Evolutionary conservation across 352 stramenopile species (phyloP), one percentile per base, ranked within the genome.

Genomic region (Phytophthora nicotianae): DNA sequence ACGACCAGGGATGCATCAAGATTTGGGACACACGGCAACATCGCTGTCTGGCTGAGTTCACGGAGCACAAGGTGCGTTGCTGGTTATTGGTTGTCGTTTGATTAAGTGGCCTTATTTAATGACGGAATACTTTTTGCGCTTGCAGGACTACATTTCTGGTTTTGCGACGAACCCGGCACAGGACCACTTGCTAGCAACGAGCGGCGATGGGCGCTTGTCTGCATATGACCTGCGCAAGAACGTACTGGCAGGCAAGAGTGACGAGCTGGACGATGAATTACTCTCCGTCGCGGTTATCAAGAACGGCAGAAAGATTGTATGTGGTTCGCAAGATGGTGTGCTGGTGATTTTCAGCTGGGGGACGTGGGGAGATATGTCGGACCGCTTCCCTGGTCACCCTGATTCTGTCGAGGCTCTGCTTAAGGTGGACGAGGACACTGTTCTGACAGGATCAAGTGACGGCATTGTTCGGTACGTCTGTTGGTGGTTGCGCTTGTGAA

Each of bases 341-440:
- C 78, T 99, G 1, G 83, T 97, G 40, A 87, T 99, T 55, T 99
- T 97, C 62, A 97, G 83, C 58, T 99, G 93, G 89, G 93, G 90
- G 21, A 95, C 79, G 14, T 99, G 96, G 96, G 94, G 93, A 51
- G 96, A 99, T 66, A 97, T 98, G 70, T 97, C 87, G 40, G 96
- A 99, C 77, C 88, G 96, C 5, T 98, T 98, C 62, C 91, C 93
- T 1, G 95, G 88, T 5, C 96, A 99, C 75, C 96, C 97, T 2
- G 81, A 97, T 29, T 98, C 88, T 21, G 90, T 99, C 26, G 96
- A 99, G 58, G 81, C 93, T 1, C 64, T 99, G 9, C 72, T 98
- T 1, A 98, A 98, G 70, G 83, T 99, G 47, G 96, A 99, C 61
- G 96, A 99, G 74, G 95, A 98, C 71, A 99, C 96, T 3, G 62